Base-by-base conservation (phyloP, 352 stramenopile species). In the Pythium myriotylum region DNA sequence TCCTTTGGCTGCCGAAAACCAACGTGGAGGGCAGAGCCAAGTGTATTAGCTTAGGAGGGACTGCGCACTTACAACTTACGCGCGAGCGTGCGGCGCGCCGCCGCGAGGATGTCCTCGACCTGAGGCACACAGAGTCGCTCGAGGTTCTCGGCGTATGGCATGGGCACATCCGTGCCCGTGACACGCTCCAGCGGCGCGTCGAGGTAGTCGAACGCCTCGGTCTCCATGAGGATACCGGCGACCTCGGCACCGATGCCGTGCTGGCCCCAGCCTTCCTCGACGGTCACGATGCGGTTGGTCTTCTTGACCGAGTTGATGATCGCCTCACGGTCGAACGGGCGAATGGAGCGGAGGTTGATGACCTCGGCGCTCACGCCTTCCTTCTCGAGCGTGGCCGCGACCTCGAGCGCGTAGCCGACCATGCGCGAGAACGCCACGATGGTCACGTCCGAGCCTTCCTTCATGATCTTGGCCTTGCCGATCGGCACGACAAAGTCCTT, bases 391-490 rank as follows among this genome's bases (percentile, higher is more conserved):
- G 87, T 72, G 37, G 97, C 89, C 4, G 98, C 97, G 41, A 97
- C 97, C 73, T 99, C 95, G 43, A 99, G 82, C n/a, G 92, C 91
- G 53, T 96, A 76, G 14, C 96, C 97, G 41, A 99, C 97, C 81
- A 96, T 95, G 72, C 97, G 97, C 46, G 92, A 98, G 74, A 99
- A 99, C 23, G 97, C 89, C 37, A 99, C 94, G 47, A 99, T 96
- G 16, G 98, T 99, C 50, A 99, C 93, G 82, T 99, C 97, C 47
- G 87, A 95, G 67, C 98, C 98, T 4, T 67, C 61, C 83, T 93
- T 92, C 87, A 99, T 98, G 72, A 99, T 97, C 84, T 99, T 99
- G 66, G 97, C 97, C 88, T 99, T 99, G 60, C 97, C 97, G 65
- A 99, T 98, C 22, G 96, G 92, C 23, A 99, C 86, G 19, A 99